These are phyloP conservation scores for Aureobasidium mangrovei DNA, from an alignment of 2,329 filamentous ascomycete species.

Conservation along the genomic window DNA sequence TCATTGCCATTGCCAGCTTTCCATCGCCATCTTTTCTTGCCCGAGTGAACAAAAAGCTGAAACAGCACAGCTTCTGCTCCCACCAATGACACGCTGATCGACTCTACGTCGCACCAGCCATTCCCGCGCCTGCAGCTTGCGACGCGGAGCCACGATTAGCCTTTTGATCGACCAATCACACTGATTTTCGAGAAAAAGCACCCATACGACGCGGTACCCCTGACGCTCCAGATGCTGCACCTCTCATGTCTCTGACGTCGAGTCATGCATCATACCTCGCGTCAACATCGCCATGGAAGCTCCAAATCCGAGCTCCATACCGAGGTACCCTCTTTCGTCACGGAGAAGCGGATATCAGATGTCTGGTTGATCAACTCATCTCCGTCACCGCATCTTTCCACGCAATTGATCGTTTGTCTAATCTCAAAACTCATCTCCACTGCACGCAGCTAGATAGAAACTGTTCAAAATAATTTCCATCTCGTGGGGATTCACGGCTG, in stretches of 20 bases:
- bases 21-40: neutral
- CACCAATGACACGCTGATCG: conserved; percentile 12
- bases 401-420: neutral
- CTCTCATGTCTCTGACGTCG: conserved; percentile 12
- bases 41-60: neutral
- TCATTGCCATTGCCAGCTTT: neutral
- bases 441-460: neutral
- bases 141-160: conserved; percentile 4
- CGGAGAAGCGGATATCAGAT: conserved; percentile 3
- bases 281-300: neutral
- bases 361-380: conserved; percentile 3
- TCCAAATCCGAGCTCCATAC: conserved; percentile 1
- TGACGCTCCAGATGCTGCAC: neutral
- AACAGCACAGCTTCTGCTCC: conserved; percentile 7
- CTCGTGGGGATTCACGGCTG: neutral
- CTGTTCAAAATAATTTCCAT: neutral
- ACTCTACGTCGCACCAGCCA: conserved; percentile 12
- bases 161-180: conserved; percentile 5
- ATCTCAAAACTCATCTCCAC: conserved; percentile 2
- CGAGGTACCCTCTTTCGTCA: neutral
- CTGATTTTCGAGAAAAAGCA: conserved; percentile 9
- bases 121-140: neutral
- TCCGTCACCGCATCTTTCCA: neutral
- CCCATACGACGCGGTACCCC: conserved; percentile 6
- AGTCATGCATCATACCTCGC: conserved; percentile 12